phyloP scores from a whole-genome alignment of 2,329 filamentous ascomycete genomes.

The Colletotrichum tropicicola region DNA sequence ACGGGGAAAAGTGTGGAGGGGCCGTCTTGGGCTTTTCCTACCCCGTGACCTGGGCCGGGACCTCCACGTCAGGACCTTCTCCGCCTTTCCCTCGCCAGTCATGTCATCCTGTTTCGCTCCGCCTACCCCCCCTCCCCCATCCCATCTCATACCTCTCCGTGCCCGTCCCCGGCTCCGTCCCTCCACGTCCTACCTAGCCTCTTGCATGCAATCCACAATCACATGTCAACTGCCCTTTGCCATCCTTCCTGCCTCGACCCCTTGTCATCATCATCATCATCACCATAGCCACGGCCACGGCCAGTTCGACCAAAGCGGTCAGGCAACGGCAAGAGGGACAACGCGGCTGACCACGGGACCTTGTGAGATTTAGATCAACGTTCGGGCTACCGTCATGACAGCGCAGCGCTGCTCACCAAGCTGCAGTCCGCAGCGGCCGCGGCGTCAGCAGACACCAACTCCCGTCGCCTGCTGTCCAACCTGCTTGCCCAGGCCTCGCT shows the following conservation, averaged over 20 bases:
- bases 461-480: slow-evolving; percentile 30
- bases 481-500: slow-evolving; percentile 36
- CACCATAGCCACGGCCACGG: too few species aligned
- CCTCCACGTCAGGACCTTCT: slow-evolving; percentile 21
- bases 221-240: slow-evolving; percentile 32
- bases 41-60: slow-evolving; percentile 27
- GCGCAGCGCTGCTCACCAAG: slow-evolving; percentile 39
- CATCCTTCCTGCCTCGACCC: neutral
- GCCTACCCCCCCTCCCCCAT: slow-evolving; percentile 1
- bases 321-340: neutral
- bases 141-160: neutral
- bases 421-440: slow-evolving; percentile 35
- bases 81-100: slow-evolving; percentile 6
- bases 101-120: slow-evolving; percentile 9
- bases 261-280: slow-evolving; percentile 13
- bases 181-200: slow-evolving; percentile 22
- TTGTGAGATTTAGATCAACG: slow-evolving; percentile 43
- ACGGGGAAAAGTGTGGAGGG: slow-evolving; percentile 22
- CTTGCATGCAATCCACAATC: slow-evolving; percentile 30
- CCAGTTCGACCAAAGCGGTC: neutral
- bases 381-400: slow-evolving; percentile 45
- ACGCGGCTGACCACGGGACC: slow-evolving; percentile 43
- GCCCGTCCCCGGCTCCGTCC: slow-evolving; percentile 26
- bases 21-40: slow-evolving; percentile 7
- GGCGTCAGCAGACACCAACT: slow-evolving; percentile 32